Evolutionary conservation across 805 yeast genomes (phyloP), one percentile per base, ranked within the genome.

Genomic region (Metschnikowia cubensis): DNA sequence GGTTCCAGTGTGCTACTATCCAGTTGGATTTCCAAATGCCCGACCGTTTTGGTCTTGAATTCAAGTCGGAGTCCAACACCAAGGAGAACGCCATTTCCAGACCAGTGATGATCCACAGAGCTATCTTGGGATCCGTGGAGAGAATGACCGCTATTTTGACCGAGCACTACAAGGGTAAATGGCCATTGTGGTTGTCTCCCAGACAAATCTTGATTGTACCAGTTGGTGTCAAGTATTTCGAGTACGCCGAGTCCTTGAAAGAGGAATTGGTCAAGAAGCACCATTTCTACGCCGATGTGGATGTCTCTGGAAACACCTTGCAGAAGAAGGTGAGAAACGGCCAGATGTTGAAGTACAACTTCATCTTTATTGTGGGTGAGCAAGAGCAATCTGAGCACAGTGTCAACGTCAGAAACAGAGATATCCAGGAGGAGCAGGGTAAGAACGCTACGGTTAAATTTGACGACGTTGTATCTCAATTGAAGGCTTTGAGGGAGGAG

Each of bases 171-270:
- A 96, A 91, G 67, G 99, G 99, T 65, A 94, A 90, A 70, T 94
- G 99, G 99, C 99, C 99, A 65, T 89, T 94, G 81, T 94, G 99
- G 99, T 80, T 94, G 67, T 91, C 98, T n/a, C 99, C 99, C 65
- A 87, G 99, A 77, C 99, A 94, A 76, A 81, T 92, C 51, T 77
- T 92, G 62, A 95, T 94, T 63, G 94, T 94, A 31, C 99, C 99
- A 60, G 97, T 94, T 61, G 97, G 97, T 65, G 95, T 87, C 57
- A 89, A 88, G 71, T 92, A 85, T 77, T 83, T 78, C 64, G 96
- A 85, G 57, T 94, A 94, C 66, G 99, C 98, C 39, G 84, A 85
- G 69, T 75, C 82, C 60, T 87, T 94, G 57, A 83, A 84, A 63
- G 81, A 86, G 64, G 69, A 70, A 58, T 75, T 85, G 66, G 70